Conservation (phyloP, 225 moss, liverwort and hornwort genomes). For the Physcomitrium patens region DNA sequence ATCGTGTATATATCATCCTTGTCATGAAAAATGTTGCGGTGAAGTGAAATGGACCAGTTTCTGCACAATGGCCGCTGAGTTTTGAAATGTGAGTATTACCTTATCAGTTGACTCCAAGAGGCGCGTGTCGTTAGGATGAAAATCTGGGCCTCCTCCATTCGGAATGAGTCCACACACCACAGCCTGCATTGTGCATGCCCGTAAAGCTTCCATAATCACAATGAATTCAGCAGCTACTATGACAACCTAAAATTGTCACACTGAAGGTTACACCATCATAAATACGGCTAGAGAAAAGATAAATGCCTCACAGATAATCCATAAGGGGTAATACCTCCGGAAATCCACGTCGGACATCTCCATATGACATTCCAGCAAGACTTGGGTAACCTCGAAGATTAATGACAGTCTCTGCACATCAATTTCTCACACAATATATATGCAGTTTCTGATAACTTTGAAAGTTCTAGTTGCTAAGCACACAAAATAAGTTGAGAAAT, state of each 20-base stretch:
- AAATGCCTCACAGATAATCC: constrained; percentile 22
- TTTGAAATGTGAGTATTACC: constrained; percentile 37
- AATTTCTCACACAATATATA: constrained; percentile 21
- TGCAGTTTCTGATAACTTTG: constrained; percentile 1
- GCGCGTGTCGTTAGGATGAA: constrained; percentile 59
- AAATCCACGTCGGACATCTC: constrained; percentile 66
- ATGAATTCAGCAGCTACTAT: constrained; percentile 3
- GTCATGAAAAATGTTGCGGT: too few species aligned
- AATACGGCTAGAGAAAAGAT: constrained; percentile 4
- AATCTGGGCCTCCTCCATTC: constrained; percentile 52
- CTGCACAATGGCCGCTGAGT: constrained; percentile 1
- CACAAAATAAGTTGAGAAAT: constrained; percentile 22
- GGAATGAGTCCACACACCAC: constrained; percentile 67
- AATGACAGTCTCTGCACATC: constrained; percentile 49
- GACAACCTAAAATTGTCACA: neutral
- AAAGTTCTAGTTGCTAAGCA: constrained; percentile 14
- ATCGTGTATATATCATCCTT: neutral
- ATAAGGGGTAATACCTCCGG: constrained; percentile 53
- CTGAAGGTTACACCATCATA: neutral
- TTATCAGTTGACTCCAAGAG: constrained; percentile 59
- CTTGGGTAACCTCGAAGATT: constrained; percentile 65
- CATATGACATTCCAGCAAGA: constrained; percentile 62
- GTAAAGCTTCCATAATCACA: constrained; percentile 20
- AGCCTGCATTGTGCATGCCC: constrained; percentile 44
- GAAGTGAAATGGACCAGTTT: constrained; percentile 14